A percentile compares a stretch with the other conserved stretches of the same genome.
These are phyloP conservation scores for Thelonectria olida DNA, from an alignment of 2,329 filamentous ascomycete genomes.

Conservation along the genomic window DNA sequence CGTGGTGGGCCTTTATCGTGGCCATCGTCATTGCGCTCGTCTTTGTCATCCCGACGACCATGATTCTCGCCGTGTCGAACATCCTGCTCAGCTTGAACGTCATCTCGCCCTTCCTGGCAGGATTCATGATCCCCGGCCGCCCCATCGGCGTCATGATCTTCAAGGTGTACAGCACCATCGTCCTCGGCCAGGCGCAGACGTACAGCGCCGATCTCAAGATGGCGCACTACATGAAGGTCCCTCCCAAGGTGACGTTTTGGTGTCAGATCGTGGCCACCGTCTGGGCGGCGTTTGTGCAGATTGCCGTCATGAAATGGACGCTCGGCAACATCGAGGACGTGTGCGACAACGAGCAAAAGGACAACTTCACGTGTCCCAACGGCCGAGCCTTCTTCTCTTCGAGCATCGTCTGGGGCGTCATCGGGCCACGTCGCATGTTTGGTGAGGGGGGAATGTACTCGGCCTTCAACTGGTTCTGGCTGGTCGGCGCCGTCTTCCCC, in stretches of 20 bases:
- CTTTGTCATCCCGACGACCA: conserved; percentile 37
- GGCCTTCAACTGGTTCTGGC: conserved; percentile 61
- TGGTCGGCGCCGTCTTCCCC: conserved; percentile 60
- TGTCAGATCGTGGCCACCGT: conserved; percentile 53
- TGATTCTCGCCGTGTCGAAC: conserved; percentile 47
- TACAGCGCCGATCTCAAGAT: conserved; percentile 60
- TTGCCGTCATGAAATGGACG: conserved; percentile 56
- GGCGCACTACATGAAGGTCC: conserved; percentile 60
- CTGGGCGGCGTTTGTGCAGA: conserved; percentile 57
- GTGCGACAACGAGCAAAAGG: conserved; percentile 46
- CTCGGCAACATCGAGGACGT: conserved; percentile 58
- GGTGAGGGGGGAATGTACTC: conserved; percentile 61
- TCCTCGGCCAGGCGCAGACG: conserved; percentile 52
- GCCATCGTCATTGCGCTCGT: conserved; percentile 38
- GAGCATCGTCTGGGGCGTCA: conserved; percentile 66
- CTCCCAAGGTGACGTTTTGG: conserved; percentile 46
- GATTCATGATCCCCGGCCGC: conserved; percentile 37
- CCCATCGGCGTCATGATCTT: conserved; percentile 40
- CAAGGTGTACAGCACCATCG: conserved; percentile 39
- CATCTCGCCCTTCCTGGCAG: conserved; percentile 48
- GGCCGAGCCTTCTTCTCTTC: conserved; percentile 58
- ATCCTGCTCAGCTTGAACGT: conserved; percentile 51
- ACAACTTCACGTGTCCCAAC: conserved; percentile 50
- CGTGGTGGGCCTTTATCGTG: conserved; percentile 43
- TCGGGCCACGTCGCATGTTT: conserved; percentile 66